These are phyloP conservation scores for Geotrichum candidum DNA, from an alignment of 1,139 yeast genomes.

Conservation along the genomic window DNA sequence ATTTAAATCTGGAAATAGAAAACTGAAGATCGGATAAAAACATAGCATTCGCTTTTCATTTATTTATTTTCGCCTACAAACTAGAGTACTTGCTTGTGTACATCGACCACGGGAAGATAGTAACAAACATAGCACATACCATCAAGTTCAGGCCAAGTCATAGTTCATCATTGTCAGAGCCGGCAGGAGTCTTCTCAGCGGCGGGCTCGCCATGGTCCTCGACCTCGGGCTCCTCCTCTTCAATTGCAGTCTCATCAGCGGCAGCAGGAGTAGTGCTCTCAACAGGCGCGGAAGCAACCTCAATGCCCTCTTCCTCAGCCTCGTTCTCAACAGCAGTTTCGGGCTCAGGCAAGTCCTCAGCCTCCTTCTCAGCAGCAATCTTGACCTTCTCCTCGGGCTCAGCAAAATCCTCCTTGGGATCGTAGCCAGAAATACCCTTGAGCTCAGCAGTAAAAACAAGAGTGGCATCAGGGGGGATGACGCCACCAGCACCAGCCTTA, in stretches of 20 bases:
- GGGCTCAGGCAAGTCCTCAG: slow-evolving; percentile 10
- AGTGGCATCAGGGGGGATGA: slow-evolving; percentile 69
- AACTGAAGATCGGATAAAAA: not conserved
- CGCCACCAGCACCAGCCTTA: slow-evolving; percentile 58
- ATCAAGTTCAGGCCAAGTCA: slow-evolving; percentile 4
- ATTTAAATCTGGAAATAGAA: not conserved
- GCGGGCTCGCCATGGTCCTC: slow-evolving; percentile 4
- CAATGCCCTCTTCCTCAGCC: not conserved
- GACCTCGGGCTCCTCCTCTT: not conserved
- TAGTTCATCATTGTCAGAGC: slow-evolving; percentile 6
- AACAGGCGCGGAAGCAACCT: not conserved
- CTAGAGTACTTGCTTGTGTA: not conserved
- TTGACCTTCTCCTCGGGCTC: slow-evolving; percentile 9
- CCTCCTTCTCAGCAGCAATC: slow-evolving; percentile 13
- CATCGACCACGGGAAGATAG: not conserved
- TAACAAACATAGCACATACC: not conserved
- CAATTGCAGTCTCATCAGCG: not conserved
- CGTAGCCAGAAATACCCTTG: slow-evolving; percentile 29
- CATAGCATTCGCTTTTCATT: not conserved
- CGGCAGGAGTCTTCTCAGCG: slow-evolving; percentile 4
- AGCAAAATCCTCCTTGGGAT: slow-evolving; percentile 12
- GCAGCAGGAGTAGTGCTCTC: slow-evolving; percentile 3
- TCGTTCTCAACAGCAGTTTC: slow-evolving; percentile 1
- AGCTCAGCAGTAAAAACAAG: slow-evolving; percentile 38
- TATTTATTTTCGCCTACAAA: not conserved